phyloP scores from a whole-genome alignment of 768 basidiomycete species.

The Tephrocybe sp. region DNA sequence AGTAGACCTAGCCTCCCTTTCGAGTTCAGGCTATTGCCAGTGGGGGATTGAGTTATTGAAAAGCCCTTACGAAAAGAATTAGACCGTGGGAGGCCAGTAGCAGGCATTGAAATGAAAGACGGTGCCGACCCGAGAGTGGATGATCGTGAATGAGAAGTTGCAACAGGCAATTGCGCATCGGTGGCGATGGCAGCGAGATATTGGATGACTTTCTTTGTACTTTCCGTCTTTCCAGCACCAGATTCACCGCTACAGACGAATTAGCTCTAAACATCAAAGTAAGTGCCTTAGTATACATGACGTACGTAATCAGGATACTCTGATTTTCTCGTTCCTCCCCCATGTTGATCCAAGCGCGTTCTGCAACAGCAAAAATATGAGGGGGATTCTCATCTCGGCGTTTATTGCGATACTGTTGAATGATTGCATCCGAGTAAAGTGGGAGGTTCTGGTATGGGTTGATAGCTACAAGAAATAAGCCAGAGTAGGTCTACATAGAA shows the following conservation, averaged over 20 bases:
- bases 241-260: constrained; percentile 79
- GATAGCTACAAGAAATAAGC: constrained; percentile 96
- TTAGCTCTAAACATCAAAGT: constrained; percentile 11
- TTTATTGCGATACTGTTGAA: constrained; percentile 88
- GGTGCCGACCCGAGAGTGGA: constrained; percentile 55
- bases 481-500: constrained; percentile 77
- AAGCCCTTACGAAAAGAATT: constrained; percentile 61
- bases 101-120: constrained; percentile 55
- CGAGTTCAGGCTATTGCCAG: constrained; percentile 51
- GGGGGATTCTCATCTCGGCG: constrained; percentile 92
- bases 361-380: constrained; percentile 96
- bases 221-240: constrained; percentile 98
- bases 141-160: constrained; percentile 66
- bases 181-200: constrained; percentile 97
- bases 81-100: constrained; percentile 69
- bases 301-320: constrained; percentile 96
- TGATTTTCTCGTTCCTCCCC: constrained; percentile 96
- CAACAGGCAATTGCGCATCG: constrained; percentile 59
- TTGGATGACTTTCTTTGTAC: constrained; percentile 98
- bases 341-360: constrained; percentile 98
- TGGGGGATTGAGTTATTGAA: constrained; percentile 39
- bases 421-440: constrained; percentile 84
- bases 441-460: constrained; percentile 95
- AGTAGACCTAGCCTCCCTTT: constrained; percentile 83
- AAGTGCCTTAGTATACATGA: too few relatives aligned